Base-by-base conservation (phyloP, 2,329 filamentous ascomycete species). In the Trichoderma lentiforme region DNA sequence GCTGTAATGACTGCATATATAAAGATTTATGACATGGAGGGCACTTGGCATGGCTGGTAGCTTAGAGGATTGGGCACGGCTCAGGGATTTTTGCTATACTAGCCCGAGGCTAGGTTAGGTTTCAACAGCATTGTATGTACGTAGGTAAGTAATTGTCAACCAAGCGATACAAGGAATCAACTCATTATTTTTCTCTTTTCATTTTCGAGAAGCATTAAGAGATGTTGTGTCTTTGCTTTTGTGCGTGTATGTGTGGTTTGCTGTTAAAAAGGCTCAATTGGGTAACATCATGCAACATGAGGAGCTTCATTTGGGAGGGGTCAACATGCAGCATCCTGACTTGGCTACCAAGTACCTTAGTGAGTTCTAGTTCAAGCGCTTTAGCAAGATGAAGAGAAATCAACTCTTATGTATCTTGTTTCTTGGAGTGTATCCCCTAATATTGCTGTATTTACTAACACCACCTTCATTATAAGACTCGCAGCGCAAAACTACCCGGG, bases 1-100 rank as follows among this genome's bases (percentile, higher is more conserved):
- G 66, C n/a, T 34, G 28, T 51, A 51, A 61, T 36, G 39, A 69
- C n/a, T 12, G 75, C 74, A 47, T 28, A 61, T 39, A n/a, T 43
- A 34, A 66, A 64, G 43, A 57, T 30, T 24, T 15, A 43, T 62
- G 28, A 11, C n/a, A 15, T 24, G 43, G 34, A 34, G 6, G 39
- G 26, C 11, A 21, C 51, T 32, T 2, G 32, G 39, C 43, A 47
- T 47, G 18, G 4, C 4, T 47, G 43, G 43, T 47, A 47, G 43
- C 9, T 47, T 47, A 21, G 43, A 51, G 47, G 47, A 53, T 53
- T 53, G n/a, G 47, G 47, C 47, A 53, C 5, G 11, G 43, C 43
- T 24, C 9, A 51, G 43, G n/a, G 6, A 53, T 53, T 2, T 3
- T 14, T 53, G 11, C 47, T 24, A 51, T 24, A 24, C 47, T 51